Evolutionary conservation across 345 rosid genomes (phyloP), one percentile per base, ranked within the genome.

Genomic region (Dovyalis caffra): DNA sequence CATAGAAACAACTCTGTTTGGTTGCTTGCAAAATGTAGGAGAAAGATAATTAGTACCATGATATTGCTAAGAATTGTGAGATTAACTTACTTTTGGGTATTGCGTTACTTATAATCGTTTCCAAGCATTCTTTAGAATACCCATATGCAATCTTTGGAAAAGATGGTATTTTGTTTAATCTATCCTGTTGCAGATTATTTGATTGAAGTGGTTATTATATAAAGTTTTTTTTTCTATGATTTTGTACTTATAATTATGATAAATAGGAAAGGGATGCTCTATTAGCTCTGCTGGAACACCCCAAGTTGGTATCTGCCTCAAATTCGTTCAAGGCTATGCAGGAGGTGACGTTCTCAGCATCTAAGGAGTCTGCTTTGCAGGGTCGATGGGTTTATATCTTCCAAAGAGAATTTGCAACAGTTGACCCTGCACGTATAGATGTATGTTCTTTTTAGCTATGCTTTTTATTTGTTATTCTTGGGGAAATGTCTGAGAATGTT

Each of bases 371-470:
- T 70, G 66, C 78, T 53, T 31, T 70, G 11, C 77, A 66, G 31
- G 75, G 72, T 37, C 88, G 83, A 82, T 88, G 67, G 74, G 89
- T 91, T 70, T 92, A 90, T 76, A 11, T 95, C 63, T 92, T 91
- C 82, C 99, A 95, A 82, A 82, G 92, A 76, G 99, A 95, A 80
- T 92, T 80, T 70, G 97, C 97, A 2, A 82, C 87, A 1, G 94
- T 92, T 69, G 81, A 88, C 76, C 97, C 94, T 72, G 81, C 86
- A 0, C 82, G 81, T 76, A 97, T 88, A 3, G 86, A 91, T 85
- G 99, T 94, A 87, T 74, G 86, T 57, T 69, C 60, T 49, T 35
- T 40, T 28, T 5, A 15, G 20, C 23, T 40, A 2, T 35, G 9
- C 29, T 64, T 16, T 21, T 63, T 6, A 12, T 68, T 53, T 60